Evolutionary conservation across 257 asterid genomes (phyloP).

Genomic region (Solanum pennellii): DNA sequence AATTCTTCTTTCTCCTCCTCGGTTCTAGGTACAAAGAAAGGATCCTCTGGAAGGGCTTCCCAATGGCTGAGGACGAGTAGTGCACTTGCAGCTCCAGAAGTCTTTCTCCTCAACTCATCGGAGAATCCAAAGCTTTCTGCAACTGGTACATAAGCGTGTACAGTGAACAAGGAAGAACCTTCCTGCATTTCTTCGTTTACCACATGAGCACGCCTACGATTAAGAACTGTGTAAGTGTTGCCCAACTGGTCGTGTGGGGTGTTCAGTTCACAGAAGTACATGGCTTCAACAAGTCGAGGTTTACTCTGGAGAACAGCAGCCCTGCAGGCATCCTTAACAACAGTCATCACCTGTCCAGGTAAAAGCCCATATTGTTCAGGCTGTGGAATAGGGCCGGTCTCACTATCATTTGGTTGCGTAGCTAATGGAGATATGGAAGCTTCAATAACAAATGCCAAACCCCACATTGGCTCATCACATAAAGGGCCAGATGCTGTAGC

Average conservation of each 20-base stretch:
- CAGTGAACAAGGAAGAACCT: constrained; percentile 77
- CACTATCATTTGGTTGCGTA: constrained; percentile 26
- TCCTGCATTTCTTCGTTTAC: constrained; percentile 97
- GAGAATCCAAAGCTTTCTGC: constrained; percentile 90
- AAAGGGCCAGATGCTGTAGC: constrained; percentile 91
- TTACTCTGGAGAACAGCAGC: constrained; percentile 69
- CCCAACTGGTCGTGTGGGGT: constrained; percentile 83
- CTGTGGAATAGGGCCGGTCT: constrained; percentile 27
- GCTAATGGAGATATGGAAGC: constrained; percentile 38
- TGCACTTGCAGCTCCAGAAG: constrained; percentile 81
- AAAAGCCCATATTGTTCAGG: constrained; percentile 62
- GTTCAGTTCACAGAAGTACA: constrained; percentile 80
- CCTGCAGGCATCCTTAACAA: constrained; percentile 84
- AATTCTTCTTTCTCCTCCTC: constrained; percentile 83
- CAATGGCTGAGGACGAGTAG: constrained; percentile 82
- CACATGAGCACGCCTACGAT: constrained; percentile 72
- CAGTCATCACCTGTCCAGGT: constrained; percentile 81
- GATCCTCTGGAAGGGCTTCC: constrained; percentile 70
- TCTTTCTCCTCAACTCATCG: constrained; percentile 85
- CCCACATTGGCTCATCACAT: constrained; percentile 98
- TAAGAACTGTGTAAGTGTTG: constrained; percentile 73
- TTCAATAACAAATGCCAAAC: constrained; percentile 63
- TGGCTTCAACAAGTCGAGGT: constrained; percentile 74
- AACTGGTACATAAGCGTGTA: constrained; percentile 84
- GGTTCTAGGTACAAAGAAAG: constrained; percentile 76